Evolutionary conservation across 805 yeast genomes (phyloP), one percentile per base, ranked within the genome.

Genomic region (Pichia insulana): DNA sequence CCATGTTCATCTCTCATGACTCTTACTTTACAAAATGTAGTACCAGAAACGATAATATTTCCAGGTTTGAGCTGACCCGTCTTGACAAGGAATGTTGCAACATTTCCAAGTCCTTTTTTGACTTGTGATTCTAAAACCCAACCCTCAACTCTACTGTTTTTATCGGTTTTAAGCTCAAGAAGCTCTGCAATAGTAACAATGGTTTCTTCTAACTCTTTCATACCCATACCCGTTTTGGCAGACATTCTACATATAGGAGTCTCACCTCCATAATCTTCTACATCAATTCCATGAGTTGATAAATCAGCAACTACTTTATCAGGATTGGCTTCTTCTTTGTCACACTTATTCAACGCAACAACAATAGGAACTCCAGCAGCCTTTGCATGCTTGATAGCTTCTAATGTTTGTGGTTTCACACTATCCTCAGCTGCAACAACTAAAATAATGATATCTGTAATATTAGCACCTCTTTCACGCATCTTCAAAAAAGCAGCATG

Each of bases 401-500:
- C 98, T 33, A 80, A 71, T 0, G 98, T 92, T 59, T 92, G 98
- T 0, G 97, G 97, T 95, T 83, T 92, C 18, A 92, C 94, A 0
- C 96, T 85, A 63, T 92, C 98, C 59, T 92, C 97, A 2, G 95
- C 95, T 1, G 97, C 97, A 17, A 92, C 96, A 2, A 90, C 97
- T 42, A 92, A 69, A 36, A 92, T 74, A 30, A 92, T 86, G 38
- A 92, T 81, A 67, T 92, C 98, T 0, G 98, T 92, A 34, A 89
- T 76, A 50, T 77, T 81, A 0, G 98, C 97, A 36, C 98, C 98
- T 52, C 98, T 73, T 63, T 90, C 94, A 52, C 98, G 76, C 96
- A 92, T 88, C 55, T 88, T 88, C 50, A 92, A 67, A 57, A 92
- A 92, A 0, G 97, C 97, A 10, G 96, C 94, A 64, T 92, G 98